Base-by-base conservation (phyloP, 2,329 filamentous ascomycete species). In the Zalaria obscura region DNA sequence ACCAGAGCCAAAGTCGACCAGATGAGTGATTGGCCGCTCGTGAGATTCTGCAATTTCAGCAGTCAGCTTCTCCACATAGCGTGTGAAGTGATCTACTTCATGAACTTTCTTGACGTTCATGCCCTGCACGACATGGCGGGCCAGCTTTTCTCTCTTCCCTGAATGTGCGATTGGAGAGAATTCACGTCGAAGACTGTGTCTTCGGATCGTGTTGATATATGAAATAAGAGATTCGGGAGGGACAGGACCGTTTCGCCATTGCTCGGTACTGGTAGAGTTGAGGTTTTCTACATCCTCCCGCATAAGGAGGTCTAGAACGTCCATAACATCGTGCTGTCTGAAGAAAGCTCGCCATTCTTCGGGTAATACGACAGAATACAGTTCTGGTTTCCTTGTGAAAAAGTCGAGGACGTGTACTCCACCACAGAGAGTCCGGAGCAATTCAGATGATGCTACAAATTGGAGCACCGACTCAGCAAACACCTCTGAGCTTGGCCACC, bases 391-490 rank as follows among this genome's bases (percentile, higher is more conserved):
- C 35, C 77, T 76, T 2, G 87, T 95, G 64, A 95, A 86, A 63
- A 98, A 96, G 59, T 98, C 91, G 43, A 96, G 72, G 47, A 98
- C 88, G 57, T 98, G 91, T 1, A 96, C 84, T n/a, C 89, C 88
- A 41, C 91, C 91, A 56, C 87, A 94, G n/a, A 98, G 71, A 26
- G 84, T 85, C 49, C 85, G 82, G 51, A 95, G 87, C 1, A 86
- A 69, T 41, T 80, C 74, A 36, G 82, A 83, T 2, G 76, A 78
- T 4, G 78, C 78, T 1, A 79, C 75, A 53, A 96, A 94, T 18
- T 76, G 58, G 26, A 96, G 69, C 8, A 96, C 73, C 11, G 78
- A 78, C 26, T 83, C 70, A 38, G 94, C 73, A 59, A 94, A 98
- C 40, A 78, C 73, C 38, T 94, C 83, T 4, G 77, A 65, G 36